Percentiles rank a stretch among this genome's conserved stretches.
Conservation (phyloP, 2,329 filamentous ascomycete species). For the Chrysosphaeria jannelii region DNA sequence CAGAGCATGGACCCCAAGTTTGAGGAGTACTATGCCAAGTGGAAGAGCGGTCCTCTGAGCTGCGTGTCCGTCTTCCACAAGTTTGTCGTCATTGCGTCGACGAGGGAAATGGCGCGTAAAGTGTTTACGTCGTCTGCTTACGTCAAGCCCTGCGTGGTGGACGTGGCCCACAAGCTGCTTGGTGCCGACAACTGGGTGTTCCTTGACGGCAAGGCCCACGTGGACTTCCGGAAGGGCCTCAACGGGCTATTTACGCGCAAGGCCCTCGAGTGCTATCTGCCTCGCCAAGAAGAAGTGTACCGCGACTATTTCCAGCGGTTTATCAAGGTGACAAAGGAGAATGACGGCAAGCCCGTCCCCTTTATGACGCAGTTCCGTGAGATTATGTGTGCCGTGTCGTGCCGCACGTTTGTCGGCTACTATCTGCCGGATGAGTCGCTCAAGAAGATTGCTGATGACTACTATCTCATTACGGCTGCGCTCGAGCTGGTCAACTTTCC, state of each 20-base stretch:
- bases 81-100: conserved; percentile 84
- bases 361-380: conserved; percentile 87
- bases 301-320: conserved; percentile 61
- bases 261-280: conserved; percentile 66
- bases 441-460: conserved; percentile 87
- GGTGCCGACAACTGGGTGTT: conserved; percentile 91
- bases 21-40: conserved; percentile 71
- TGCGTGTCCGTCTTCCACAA: conserved; percentile 99
- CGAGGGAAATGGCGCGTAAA: conserved; percentile 83
- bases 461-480: conserved; percentile 84
- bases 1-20: conserved; percentile 81
- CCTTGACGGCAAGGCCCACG: conserved; percentile 76
- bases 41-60: conserved; percentile 69
- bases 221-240: conserved; percentile 90
- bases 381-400: conserved; percentile 79
- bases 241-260: conserved; percentile 83
- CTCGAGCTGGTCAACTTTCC: conserved; percentile 96
- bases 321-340: conserved; percentile 40
- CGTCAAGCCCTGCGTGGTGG: conserved; percentile 90
- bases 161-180: conserved; percentile 76
- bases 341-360: conserved; percentile 41
- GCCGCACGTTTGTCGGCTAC: conserved; percentile 88
- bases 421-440: conserved; percentile 77
- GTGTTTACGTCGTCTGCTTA: conserved; percentile 81
- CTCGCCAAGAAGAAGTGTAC: conserved; percentile 78